Evolutionary conservation across 345 rosid species (phyloP).

Genomic region (Litchi chinensis): DNA sequence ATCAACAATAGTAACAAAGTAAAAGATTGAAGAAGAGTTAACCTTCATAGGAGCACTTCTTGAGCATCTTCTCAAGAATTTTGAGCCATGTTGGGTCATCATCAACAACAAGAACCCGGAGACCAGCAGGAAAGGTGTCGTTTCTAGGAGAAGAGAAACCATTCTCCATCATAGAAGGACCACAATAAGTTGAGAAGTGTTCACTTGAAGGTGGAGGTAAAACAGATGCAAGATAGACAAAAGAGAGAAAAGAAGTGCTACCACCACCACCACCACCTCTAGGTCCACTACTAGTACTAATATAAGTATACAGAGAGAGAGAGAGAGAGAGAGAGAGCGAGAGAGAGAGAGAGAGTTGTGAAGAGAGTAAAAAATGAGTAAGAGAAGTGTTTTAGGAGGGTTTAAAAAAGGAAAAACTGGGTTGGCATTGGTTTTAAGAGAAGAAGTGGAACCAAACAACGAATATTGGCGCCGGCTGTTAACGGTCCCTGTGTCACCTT

Average conservation of each 20-base stretch:
- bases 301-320: not conserved
- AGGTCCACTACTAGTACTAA: not conserved
- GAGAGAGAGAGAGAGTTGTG: not conserved
- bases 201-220: slow-evolving; percentile 12
- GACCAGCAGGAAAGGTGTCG: slow-evolving; percentile 74
- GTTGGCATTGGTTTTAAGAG: slow-evolving; percentile 37
- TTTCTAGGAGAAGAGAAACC: slow-evolving; percentile 69
- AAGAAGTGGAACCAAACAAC: slow-evolving; percentile 15
- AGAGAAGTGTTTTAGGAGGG: slow-evolving; percentile 14
- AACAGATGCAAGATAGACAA: not conserved
- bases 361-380: not conserved
- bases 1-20: slow-evolving; percentile 1
- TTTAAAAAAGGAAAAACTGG: slow-evolving; percentile 30
- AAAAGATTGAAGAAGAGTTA: not conserved
- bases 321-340: slow-evolving; percentile 8
- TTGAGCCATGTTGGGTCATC: slow-evolving; percentile 97
- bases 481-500: slow-evolving; percentile 42
- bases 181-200: not conserved
- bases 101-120: slow-evolving; percentile 95
- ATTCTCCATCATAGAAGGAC: slow-evolving; percentile 48
- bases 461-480: slow-evolving; percentile 67
- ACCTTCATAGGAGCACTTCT: slow-evolving; percentile 94
- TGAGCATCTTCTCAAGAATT: slow-evolving; percentile 99
- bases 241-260: not conserved
- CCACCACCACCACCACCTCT: not conserved